phyloP scores from a whole-genome alignment of 2,329 filamentous ascomycete genomes.

The Ophiosphaerella herpotricha region DNA sequence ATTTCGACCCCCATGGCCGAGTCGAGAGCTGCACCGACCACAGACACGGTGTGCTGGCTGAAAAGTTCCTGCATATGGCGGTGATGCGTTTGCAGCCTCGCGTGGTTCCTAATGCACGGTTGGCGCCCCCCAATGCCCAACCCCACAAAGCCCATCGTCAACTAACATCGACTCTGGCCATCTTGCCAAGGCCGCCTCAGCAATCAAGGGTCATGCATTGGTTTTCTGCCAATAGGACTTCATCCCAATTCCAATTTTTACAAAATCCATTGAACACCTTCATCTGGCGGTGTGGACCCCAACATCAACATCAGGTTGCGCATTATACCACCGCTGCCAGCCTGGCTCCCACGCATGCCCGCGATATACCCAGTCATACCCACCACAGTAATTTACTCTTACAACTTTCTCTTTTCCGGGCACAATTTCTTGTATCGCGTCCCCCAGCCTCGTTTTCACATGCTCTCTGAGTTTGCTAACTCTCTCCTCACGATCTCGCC shows the following conservation, averaged over 20 bases:
- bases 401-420: background rate
- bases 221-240: too few relatives aligned
- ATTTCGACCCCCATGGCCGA: constrained; percentile 5
- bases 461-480: background rate
- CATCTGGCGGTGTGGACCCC: too few relatives aligned
- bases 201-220: too few relatives aligned
- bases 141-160: background rate
- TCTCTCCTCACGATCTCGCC: background rate
- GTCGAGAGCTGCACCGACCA: constrained; percentile 10
- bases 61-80: constrained; percentile 23
- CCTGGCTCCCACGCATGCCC: too few relatives aligned
- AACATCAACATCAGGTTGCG: too few relatives aligned
- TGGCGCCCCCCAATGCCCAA: constrained; percentile 1
- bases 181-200: too few relatives aligned
- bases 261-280: too few relatives aligned
- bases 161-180: background rate
- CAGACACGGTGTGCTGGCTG: constrained; percentile 16
- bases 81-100: constrained; percentile 14
- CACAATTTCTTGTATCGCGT: background rate
- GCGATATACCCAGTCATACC: too few relatives aligned
- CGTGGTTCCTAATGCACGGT: constrained; percentile 1
- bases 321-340: too few relatives aligned
- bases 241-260: too few relatives aligned
- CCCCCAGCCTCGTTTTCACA: background rate
- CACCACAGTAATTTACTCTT: background rate